phyloP scores from a whole-genome alignment of 177 flowering plant genomes.

The Telopea speciosissima region DNA sequence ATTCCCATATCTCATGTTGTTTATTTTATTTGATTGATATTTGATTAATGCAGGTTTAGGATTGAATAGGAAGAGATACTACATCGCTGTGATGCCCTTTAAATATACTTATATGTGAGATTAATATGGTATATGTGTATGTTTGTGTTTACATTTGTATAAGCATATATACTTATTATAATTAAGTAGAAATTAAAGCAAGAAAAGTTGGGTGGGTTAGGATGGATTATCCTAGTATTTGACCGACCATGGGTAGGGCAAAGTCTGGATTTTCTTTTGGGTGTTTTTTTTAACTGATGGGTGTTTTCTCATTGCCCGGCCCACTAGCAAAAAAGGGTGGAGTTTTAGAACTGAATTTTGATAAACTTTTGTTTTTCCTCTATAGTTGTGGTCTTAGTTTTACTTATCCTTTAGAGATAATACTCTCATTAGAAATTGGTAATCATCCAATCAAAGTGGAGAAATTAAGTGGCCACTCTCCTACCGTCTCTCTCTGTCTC shows the following conservation, averaged over 20 bases:
- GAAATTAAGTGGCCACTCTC: neutral
- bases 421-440: neutral
- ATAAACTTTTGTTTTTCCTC: too few relatives aligned
- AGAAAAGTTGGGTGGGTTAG: neutral
- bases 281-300: neutral
- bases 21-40: too few relatives aligned
- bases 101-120: too few relatives aligned
- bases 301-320: too few relatives aligned
- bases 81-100: too few relatives aligned
- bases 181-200: neutral
- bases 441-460: neutral
- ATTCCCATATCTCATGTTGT: too few relatives aligned
- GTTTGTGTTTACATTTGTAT: neutral
- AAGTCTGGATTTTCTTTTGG: neutral
- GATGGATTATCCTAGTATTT: neutral
- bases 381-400: neutral
- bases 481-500: neutral
- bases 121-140: neutral
- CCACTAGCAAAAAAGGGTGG: neutral
- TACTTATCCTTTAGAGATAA: neutral
- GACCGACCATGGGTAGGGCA: neutral
- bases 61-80: too few relatives aligned
- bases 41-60: too few relatives aligned
- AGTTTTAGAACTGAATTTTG: neutral
- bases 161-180: too few relatives aligned